Base-by-base conservation (phyloP, 257 asterid species). In the Gentiana macrophylla region DNA sequence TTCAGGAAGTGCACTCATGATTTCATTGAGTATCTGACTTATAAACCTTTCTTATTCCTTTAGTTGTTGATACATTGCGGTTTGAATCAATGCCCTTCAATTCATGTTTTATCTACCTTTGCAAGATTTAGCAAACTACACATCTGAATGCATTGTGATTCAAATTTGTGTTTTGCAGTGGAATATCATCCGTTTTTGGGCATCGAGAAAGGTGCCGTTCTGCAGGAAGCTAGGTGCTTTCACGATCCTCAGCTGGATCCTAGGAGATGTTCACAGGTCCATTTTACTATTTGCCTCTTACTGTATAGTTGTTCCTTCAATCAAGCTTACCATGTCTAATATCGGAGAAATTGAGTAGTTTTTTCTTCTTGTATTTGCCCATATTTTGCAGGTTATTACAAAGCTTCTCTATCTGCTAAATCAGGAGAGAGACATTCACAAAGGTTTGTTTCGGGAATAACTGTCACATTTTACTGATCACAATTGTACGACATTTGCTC, bases 131-230 rank as follows among this genome's bases (percentile, higher is more conserved):
- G 46, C 6, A 41, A 41, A 41, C 6, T 41, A 10, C 9, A 41
- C 9, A 5, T 10, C 9, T 41, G 46, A 41, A 41, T 7, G 46
- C 24, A 24, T 52, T 52, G 15, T 38, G 47, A 12, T 47, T 43
- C 51, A 47, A 61, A 53, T 34, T 44, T 0, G 24, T 54, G 37
- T 51, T 59, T 53, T 68, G 64, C 80, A 85, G 95, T 70, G 70
- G 99, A 92, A 45, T 92, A 76, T 70, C 88, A 97, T 48, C 99
- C 99, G 0, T 92, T 92, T 75, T 53, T 75, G 74, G 97, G 99
- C 79, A 88, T 92, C 70, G 99, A 92, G 80, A 92, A 92, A 86
- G 99, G 99, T 62, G 95, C 94, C 8, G 99, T 92, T 37, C 80
- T 92, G 54, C 99, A 92, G 80, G 99, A 92, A 70, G 97, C 97